phyloP scores from a whole-genome alignment of 345 rosid genomes.

The Bruguiera sexangula region DNA sequence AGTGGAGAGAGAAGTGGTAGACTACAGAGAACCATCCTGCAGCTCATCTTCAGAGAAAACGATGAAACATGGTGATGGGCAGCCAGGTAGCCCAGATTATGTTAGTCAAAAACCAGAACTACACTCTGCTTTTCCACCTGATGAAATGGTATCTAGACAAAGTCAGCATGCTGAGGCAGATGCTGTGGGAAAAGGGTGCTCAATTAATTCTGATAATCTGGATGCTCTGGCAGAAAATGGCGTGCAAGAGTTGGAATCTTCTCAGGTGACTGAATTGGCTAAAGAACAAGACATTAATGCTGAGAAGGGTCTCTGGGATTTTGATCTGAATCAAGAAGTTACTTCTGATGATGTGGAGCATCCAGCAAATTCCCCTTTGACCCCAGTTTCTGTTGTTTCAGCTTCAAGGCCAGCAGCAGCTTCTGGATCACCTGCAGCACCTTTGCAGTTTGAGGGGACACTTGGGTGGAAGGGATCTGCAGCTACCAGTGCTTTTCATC shows the following conservation, averaged over 20 bases:
- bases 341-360: conserved; percentile 69
- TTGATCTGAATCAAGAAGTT: conserved; percentile 85
- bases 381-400: conserved; percentile 51
- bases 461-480: conserved; percentile 77
- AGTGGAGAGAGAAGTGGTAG: conserved; percentile 77
- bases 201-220: conserved; percentile 31
- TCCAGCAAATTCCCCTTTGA: conserved; percentile 37
- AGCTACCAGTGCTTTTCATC: conserved; percentile 69
- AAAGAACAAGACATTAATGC: conserved; percentile 46
- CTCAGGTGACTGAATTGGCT: conserved; percentile 50
- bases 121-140: conserved; percentile 25
- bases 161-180: conserved; percentile 39
- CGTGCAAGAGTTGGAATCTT: conserved; percentile 49
- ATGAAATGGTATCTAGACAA: conserved; percentile 42
- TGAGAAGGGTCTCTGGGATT: conserved; percentile 57
- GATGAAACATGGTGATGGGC: conserved; percentile 40
- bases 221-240: conserved; percentile 38
- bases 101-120: conserved; percentile 30
- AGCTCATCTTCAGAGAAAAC: conserved; percentile 58
- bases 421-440: conserved; percentile 58
- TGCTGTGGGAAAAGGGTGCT: conserved; percentile 30
- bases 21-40: conserved; percentile 55
- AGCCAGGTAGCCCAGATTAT: conserved; percentile 49
- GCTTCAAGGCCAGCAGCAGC: conserved; percentile 55
- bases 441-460: conserved; percentile 60